Evolutionary conservation across 352 stramenopile genomes (phyloP), one percentile per base, ranked within the genome.

Genomic region (Achlya hypogyna): DNA sequence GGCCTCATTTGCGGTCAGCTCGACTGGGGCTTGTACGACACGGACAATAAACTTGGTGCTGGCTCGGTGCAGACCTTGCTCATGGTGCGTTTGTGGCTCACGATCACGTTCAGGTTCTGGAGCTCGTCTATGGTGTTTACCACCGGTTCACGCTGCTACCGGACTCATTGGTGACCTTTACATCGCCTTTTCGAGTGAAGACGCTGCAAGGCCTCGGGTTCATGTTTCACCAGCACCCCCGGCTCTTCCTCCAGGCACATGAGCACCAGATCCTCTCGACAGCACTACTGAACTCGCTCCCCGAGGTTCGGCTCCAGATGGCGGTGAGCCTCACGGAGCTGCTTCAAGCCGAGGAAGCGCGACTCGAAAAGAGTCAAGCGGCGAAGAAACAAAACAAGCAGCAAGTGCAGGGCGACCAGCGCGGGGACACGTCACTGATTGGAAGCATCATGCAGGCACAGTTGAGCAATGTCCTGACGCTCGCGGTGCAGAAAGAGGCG

Each of bases 391-490:
- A 73, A 35, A 91, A 87, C 60, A 75, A 85, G 40, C 71, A 86
- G 8, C 83, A 93, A 71, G 79, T 95, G 25, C 79, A 87, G 71
- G 84, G 86, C n/a, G 86, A 95, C 45, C 86, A 93, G 69, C 84
- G 93, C 76, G 83, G 81, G 16, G 84, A 93, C 32, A 83, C 83
- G 22, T 86, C 83, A 6, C 75, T 93, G n/a, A 93, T 95, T 43
- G 86, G 85, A 29, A 85, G 85, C 31, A 78, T 95, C 14, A 93
- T 93, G 84, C 84, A 93, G 69, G 85, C 76, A n/a, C 82, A 95
- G 42, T 69, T 95, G 14, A 53, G 53, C 12, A 86, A 89, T 38
- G 73, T 92, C 12, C 69, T 93, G 62, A 23, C 51, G 25, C 49
- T 92, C n/a, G 75, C 74, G 20, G 35, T 88, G 4, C 65, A 82